Evolutionary conservation across 371 early-diverging fungal species (phyloP).

Genomic region (Dinochytrium kinnereticum): DNA sequence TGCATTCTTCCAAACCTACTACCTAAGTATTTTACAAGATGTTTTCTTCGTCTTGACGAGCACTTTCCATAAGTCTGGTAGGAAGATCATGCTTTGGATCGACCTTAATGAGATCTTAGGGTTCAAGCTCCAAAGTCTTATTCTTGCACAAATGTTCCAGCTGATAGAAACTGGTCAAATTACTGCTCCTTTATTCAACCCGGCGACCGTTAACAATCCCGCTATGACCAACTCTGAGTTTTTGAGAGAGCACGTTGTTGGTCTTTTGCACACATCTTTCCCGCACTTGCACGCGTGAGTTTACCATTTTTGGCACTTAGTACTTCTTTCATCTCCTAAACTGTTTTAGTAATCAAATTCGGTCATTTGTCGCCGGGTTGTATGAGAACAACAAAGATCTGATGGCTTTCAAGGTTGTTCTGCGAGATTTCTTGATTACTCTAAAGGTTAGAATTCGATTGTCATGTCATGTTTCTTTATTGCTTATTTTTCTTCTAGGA

Average conservation of each 20-base stretch:
- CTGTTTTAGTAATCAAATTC: constrained; percentile 74
- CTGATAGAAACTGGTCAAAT: constrained; percentile 81
- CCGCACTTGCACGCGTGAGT: constrained; percentile 79
- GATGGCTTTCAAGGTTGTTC: constrained; percentile 84
- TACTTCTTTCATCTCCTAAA: background rate
- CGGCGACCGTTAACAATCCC: constrained; percentile 70
- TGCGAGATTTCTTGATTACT: constrained; percentile 97
- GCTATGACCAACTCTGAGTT: constrained; percentile 77
- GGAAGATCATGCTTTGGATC: too few relatives aligned
- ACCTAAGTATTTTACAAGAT: constrained; percentile 87
- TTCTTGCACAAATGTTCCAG: constrained; percentile 87
- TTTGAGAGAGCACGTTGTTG: constrained; percentile 80
- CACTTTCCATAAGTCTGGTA: constrained; percentile 96
- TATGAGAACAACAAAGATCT: constrained; percentile 79
- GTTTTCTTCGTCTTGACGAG: constrained; percentile 96
- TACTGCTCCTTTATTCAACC: constrained; percentile 80
- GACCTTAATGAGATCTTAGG: too few relatives aligned
- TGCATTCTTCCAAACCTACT: constrained; percentile 90
- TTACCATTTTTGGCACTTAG: constrained; percentile 7
- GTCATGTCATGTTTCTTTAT: constrained; percentile 19
- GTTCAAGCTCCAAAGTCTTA: constrained; percentile 89
- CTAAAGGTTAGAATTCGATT: constrained; percentile 66
- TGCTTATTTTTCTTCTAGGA: constrained; percentile 53
- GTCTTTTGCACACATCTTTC: constrained; percentile 86
- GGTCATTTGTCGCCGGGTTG: constrained; percentile 85